Percentiles rank a stretch among this genome's conserved stretches.
Evolutionary conservation across 176 grass and related monocot species (phyloP).

Genomic region (Pontederia paniculata): DNA sequence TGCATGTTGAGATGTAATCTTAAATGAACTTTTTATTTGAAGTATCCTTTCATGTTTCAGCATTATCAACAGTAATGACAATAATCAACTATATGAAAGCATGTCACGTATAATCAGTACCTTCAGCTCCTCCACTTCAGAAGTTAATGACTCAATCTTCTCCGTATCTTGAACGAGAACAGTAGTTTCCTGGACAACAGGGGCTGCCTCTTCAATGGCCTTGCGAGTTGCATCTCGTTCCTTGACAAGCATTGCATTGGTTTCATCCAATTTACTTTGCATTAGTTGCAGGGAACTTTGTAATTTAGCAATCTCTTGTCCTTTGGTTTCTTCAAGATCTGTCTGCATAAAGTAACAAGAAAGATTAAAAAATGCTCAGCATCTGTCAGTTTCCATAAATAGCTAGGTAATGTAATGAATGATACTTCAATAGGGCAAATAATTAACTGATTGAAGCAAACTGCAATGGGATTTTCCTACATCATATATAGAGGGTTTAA

Average conservation of each 20-base stretch:
- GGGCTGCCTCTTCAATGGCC: conserved; percentile 65
- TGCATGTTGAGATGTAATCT: too few relatives aligned
- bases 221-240: conserved; percentile 60
- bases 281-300: conserved; percentile 68
- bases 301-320: conserved; percentile 64
- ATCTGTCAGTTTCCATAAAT: too few relatives aligned
- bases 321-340: conserved; percentile 91
- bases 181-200: conserved; percentile 73
- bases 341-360: conserved; percentile 37
- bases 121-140: conserved; percentile 78
- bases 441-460: background rate
- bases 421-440: background rate
- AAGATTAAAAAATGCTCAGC: conserved; percentile 28
- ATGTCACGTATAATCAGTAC: conserved; percentile 16
- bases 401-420: too few relatives aligned
- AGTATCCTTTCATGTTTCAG: background rate
- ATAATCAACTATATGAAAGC: conserved; percentile 6
- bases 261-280: conserved; percentile 82
- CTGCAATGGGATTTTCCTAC: background rate
- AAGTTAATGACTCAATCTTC: conserved; percentile 68
- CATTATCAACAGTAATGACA: background rate
- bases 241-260: conserved; percentile 54
- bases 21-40: too few relatives aligned
- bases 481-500: background rate
- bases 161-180: conserved; percentile 84